Conservation (phyloP, 768 basidiomycete species). For the Kondoa subrosea region DNA sequence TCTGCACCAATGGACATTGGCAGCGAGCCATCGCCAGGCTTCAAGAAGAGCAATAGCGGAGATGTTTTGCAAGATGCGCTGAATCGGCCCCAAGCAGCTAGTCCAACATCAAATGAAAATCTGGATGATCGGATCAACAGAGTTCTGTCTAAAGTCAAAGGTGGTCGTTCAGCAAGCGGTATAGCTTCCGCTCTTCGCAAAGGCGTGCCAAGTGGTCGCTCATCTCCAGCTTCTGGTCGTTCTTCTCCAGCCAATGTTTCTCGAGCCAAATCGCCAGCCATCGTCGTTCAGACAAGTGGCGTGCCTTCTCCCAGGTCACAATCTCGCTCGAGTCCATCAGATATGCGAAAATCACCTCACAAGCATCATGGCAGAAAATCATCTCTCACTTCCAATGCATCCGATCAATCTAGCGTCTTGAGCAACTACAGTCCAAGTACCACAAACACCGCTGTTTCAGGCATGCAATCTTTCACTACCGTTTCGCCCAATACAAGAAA, state of each 20-base stretch:
- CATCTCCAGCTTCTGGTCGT: neutral
- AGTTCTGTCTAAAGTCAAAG: constrained; percentile 33
- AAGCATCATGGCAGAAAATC: constrained; percentile 20
- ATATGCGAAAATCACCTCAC: neutral
- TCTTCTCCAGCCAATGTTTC: constrained; percentile 4
- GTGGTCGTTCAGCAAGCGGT: constrained; percentile 19
- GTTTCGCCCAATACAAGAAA: constrained; percentile 13
- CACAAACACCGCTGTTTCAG: constrained; percentile 15
- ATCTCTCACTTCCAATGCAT: constrained; percentile 20
- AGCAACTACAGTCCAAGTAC: constrained; percentile 19
- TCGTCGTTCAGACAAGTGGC: constrained; percentile 5
- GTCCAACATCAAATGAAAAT: constrained; percentile 22
- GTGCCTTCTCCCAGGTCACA: constrained; percentile 17
- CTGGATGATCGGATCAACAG: constrained; percentile 33
- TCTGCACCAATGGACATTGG: constrained; percentile 18
- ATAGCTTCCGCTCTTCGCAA: constrained; percentile 14
- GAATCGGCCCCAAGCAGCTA: constrained; percentile 17
- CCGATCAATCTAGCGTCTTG: constrained; percentile 9
- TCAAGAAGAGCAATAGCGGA: constrained; percentile 5
- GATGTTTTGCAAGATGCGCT: constrained; percentile 32
- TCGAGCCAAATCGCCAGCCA: neutral
- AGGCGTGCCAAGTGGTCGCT: neutral
- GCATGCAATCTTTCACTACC: constrained; percentile 18
- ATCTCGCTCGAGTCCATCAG: constrained; percentile 10
- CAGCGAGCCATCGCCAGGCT: constrained; percentile 4